phyloP scores from a whole-genome alignment of 1,139 yeast genomes.

The Saccharomyces hybrid region DNA sequence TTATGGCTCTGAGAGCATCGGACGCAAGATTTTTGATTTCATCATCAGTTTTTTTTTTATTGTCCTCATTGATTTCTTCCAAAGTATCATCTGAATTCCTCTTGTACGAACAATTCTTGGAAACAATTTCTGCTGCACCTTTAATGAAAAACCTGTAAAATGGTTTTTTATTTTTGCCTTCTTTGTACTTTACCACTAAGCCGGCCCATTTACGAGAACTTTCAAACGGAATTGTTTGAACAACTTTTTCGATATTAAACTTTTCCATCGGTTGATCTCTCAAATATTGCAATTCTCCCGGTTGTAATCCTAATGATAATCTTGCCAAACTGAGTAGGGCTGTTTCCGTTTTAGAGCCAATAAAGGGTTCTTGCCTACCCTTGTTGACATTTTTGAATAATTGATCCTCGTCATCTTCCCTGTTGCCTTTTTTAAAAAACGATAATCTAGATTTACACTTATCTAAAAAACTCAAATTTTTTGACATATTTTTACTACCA shows the following conservation, averaged over 20 bases:
- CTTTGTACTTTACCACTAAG: conserved; percentile 45
- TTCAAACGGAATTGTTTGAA: conserved; percentile 82
- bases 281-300: conserved; percentile 34
- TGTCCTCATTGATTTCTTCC: conserved; percentile 22
- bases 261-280: conserved; percentile 31
- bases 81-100: conserved; percentile 31
- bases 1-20: conserved; percentile 77
- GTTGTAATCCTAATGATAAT: conserved; percentile 42
- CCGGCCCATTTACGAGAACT: conserved; percentile 93
- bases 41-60: conserved; percentile 30
- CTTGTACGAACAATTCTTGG: conserved; percentile 47
- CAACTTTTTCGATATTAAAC: conserved; percentile 36
- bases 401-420: conserved; percentile 15
- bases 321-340: conserved; percentile 71
- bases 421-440: neutral
- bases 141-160: conserved; percentile 64
- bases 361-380: conserved; percentile 46
- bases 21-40: conserved; percentile 62
- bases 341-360: conserved; percentile 92
- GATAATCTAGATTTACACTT: conserved; percentile 18
- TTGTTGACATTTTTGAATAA: conserved; percentile 13
- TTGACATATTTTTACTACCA: neutral
- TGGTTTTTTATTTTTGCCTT: conserved; percentile 14
- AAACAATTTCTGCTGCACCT: conserved; percentile 91
- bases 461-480: neutral